A percentile compares a stretch with the other conserved stretches of the same genome.
Evolutionary conservation across 208 protist species (phyloP).

Genomic region (Leishmania braziliensis): DNA sequence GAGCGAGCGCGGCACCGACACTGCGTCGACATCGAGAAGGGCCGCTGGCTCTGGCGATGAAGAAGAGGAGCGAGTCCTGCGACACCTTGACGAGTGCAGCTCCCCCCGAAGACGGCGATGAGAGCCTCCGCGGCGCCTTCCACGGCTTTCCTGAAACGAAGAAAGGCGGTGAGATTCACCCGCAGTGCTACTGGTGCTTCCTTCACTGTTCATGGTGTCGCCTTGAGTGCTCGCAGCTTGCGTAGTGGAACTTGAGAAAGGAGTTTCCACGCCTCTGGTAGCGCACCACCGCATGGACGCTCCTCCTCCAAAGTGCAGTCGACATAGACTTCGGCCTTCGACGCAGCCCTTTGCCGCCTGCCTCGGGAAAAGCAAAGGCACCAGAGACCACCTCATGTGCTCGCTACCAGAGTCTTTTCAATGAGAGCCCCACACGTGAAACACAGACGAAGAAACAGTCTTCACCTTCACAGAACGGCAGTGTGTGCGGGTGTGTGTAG

Average conservation of each 20-base stretch:
- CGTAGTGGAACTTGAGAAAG: neutral
- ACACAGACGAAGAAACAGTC: neutral
- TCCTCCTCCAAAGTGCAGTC: neutral
- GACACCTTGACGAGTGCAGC: neutral
- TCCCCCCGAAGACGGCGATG: neutral
- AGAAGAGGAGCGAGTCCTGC: neutral
- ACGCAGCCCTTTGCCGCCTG: neutral
- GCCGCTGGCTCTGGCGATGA: neutral
- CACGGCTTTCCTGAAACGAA: neutral
- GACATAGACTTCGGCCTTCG: neutral
- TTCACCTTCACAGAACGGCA: neutral
- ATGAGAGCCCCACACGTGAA: neutral
- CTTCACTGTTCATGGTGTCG: neutral
- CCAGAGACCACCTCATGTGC: neutral
- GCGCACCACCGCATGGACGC: neutral
- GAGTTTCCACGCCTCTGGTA: neutral
- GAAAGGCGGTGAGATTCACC: neutral
- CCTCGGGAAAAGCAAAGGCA: neutral
- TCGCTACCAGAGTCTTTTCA: neutral
- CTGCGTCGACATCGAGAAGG: neutral
- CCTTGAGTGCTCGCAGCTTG: neutral
- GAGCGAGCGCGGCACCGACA: constrained; percentile 40
- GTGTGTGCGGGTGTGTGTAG: neutral
- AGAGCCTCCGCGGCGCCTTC: neutral
- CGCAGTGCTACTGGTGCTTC: neutral